Conservation (phyloP, 495 filamentous ascomycete genomes). For the Penicillium daleae region DNA sequence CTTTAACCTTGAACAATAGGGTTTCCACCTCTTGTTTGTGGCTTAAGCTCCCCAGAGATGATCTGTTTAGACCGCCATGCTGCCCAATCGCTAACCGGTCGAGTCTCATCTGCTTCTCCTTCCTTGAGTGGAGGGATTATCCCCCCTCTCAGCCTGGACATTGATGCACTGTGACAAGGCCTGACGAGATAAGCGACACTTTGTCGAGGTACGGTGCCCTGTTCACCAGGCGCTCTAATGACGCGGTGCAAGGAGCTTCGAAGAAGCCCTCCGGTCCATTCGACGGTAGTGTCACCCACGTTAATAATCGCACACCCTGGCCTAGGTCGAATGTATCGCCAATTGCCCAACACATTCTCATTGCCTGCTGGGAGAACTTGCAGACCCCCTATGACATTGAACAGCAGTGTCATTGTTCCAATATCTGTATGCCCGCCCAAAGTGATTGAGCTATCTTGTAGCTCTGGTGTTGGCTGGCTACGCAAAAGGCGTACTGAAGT, state of each 20-base stretch:
- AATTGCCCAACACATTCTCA: slow-evolving; percentile 19
- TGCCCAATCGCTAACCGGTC: slow-evolving; percentile 13
- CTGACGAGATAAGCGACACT: slow-evolving; percentile 42
- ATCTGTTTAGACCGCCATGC: slow-evolving; percentile 11
- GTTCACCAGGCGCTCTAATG: slow-evolving; percentile 38
- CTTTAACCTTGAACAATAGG: no score
- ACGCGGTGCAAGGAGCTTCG: slow-evolving; percentile 43
- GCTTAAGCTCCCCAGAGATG: slow-evolving; percentile 13
- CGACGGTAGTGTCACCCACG: slow-evolving; percentile 44
- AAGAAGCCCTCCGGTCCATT: slow-evolving; percentile 43
- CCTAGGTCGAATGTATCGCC: slow-evolving; percentile 40
- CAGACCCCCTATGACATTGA: slow-evolving; percentile 39
- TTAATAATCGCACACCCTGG: slow-evolving; percentile 43
- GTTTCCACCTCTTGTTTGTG: slow-evolving; percentile 12
- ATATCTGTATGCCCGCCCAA: slow-evolving; percentile 34
- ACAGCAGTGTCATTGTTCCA: slow-evolving; percentile 39
- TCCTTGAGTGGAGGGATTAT: slow-evolving; percentile 6
- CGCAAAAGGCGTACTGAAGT: slow-evolving; percentile 10
- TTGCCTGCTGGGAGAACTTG: slow-evolving; percentile 29
- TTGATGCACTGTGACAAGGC: slow-evolving; percentile 21
- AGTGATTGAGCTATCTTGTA: slow-evolving; percentile 5
- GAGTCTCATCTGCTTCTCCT: slow-evolving; percentile 11
- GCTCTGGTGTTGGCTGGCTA: slow-evolving; percentile 9
- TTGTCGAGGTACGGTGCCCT: slow-evolving; percentile 29
- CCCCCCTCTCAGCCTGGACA: slow-evolving; percentile 20